Conservation (phyloP, 306 rosid species). For the Cucurbita ficifolia region DNA sequence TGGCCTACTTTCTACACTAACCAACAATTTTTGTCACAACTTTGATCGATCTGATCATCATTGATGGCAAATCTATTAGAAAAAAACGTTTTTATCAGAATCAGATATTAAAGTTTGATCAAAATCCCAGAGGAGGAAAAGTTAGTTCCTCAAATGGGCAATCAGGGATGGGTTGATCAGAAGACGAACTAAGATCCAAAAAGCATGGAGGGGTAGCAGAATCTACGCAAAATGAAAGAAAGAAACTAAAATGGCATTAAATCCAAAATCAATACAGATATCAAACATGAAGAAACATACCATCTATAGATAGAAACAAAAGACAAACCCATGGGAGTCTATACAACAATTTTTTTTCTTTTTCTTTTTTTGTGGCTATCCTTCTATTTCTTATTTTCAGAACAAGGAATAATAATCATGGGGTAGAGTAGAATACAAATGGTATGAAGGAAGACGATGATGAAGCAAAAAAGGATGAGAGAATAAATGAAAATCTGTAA, state of each 20-base stretch:
- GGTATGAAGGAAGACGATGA: background rate
- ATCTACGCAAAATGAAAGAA: background rate
- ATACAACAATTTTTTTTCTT: background rate
- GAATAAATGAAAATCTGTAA: background rate
- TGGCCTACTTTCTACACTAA: background rate
- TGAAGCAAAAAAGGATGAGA: background rate
- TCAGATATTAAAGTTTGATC: background rate
- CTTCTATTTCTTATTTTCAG: conserved; percentile 24
- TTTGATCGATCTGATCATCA: no score
- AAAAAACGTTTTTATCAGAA: no score
- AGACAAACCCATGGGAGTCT: background rate
- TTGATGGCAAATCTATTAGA: no score
- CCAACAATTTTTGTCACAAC: background rate
- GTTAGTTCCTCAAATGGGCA: background rate
- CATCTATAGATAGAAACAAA: background rate
- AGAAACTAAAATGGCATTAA: background rate
- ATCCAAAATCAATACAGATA: background rate
- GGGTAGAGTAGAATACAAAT: conserved; percentile 21
- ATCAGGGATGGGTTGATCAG: background rate
- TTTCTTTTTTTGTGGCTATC: background rate
- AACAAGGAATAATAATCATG: conserved; percentile 10
- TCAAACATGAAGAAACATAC: background rate
- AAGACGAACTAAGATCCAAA: background rate
- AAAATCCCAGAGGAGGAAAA: background rate
- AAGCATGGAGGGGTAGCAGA: background rate